Evolutionary conservation across 2,329 filamentous ascomycete genomes (phyloP).

Genomic region (Bimuria novae-zelandiae): DNA sequence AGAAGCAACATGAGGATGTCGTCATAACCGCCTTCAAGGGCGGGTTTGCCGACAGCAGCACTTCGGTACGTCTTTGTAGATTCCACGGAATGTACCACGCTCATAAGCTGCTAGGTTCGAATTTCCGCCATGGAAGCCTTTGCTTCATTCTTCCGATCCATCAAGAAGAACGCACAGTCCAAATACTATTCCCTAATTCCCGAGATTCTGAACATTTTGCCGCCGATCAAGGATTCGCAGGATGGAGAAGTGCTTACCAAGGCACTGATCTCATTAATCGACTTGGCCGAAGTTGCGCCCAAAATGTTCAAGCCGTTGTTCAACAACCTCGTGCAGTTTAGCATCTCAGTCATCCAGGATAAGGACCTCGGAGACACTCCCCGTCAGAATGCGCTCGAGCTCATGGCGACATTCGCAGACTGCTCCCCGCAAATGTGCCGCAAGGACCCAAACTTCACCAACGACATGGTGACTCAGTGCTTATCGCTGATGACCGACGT

Average conservation of each 20-base stretch:
- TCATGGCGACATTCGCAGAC: slow-evolving; percentile 98
- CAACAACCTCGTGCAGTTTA: slow-evolving; percentile 88
- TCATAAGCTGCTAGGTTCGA: slow-evolving; percentile 66
- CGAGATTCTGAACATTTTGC: slow-evolving; percentile 90
- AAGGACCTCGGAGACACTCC: slow-evolving; percentile 91
- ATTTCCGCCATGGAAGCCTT: slow-evolving; percentile 97
- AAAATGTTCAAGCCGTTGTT: slow-evolving; percentile 99
- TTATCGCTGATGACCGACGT: slow-evolving; percentile 98
- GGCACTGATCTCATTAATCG: slow-evolving; percentile 87
- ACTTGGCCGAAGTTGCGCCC: slow-evolving; percentile 89
- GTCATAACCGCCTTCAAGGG: slow-evolving; percentile 86
- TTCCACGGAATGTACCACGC: neutral
- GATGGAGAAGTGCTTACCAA: slow-evolving; percentile 92
- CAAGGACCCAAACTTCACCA: slow-evolving; percentile 89
- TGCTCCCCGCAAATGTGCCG: slow-evolving; percentile 93
- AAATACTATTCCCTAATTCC: slow-evolving; percentile 89
- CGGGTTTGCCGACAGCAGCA: slow-evolving; percentile 87
- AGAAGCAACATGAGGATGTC: slow-evolving; percentile 91
- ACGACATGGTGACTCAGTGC: slow-evolving; percentile 98
- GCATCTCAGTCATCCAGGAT: slow-evolving; percentile 90
- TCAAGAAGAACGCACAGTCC: slow-evolving; percentile 82
- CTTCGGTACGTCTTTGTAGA: slow-evolving; percentile 60
- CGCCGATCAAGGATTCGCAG: slow-evolving; percentile 87
- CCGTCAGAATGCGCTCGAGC: slow-evolving; percentile 90
- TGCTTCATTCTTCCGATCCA: slow-evolving; percentile 89